Evolutionary conservation across 805 yeast species (phyloP).

Genomic region (Danielia oregonensis): DNA sequence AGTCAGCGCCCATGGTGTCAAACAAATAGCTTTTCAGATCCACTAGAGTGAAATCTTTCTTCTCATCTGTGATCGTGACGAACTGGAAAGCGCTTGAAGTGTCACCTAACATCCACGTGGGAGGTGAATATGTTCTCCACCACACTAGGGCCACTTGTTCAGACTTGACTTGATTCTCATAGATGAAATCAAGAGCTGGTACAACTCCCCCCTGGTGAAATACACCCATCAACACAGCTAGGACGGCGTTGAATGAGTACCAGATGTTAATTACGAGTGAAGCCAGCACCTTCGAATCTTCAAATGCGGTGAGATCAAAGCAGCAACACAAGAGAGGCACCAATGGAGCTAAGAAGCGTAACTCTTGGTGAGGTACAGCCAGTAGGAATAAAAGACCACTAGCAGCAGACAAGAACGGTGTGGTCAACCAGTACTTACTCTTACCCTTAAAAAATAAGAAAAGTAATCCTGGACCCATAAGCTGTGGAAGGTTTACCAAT

Average conservation of each 20-base stretch:
- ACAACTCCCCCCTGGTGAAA: constrained; percentile 90
- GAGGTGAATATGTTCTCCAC: constrained; percentile 96
- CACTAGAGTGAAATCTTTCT: constrained; percentile 5
- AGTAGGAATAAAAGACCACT: constrained; percentile 67
- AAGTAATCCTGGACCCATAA: constrained; percentile 71
- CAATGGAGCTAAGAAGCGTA: constrained; percentile 79
- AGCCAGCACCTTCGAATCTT: constrained; percentile 9
- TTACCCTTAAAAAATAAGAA: constrained; percentile 36
- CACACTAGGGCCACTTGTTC: constrained; percentile 50
- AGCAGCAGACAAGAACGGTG: constrained; percentile 56
- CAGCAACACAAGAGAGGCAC: constrained; percentile 67
- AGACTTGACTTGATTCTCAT: constrained; percentile 12
- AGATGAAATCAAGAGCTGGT: constrained; percentile 51
- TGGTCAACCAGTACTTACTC: constrained; percentile 40
- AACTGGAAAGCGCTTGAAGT: constrained; percentile 11
- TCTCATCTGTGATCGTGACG: constrained; percentile 12
- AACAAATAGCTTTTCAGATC: constrained; percentile 18
- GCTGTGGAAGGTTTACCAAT: constrained; percentile 69
- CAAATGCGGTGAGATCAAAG: constrained; percentile 39
- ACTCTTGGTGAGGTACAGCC: constrained; percentile 84
- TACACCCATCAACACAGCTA: constrained; percentile 70
- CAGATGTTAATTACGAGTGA: constrained; percentile 39
- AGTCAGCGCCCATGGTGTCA: constrained; percentile 51
- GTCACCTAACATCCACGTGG: constrained; percentile 71
- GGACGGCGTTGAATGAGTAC: constrained; percentile 58